Percentiles rank a stretch among this genome's conserved stretches.
Conservation (phyloP, 441 rosid genomes). For the Pelargonium myrrhifolium region DNA sequence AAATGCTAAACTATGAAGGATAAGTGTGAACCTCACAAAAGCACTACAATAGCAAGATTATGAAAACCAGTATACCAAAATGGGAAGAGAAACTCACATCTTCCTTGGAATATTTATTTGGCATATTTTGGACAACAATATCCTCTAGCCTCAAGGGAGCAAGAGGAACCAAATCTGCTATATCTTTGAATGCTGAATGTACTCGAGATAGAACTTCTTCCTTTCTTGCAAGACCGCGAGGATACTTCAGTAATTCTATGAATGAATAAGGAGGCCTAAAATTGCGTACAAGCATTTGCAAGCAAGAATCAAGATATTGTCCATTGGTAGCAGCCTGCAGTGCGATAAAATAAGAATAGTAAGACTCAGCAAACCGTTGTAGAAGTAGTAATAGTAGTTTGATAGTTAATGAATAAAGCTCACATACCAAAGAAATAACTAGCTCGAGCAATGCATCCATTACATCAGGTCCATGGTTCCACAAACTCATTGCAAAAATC, state of each 20-base stretch:
- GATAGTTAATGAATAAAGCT: conserved; percentile 4
- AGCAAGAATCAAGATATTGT: conserved; percentile 53
- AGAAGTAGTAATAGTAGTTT: conserved; percentile 1
- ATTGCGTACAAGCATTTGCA: conserved; percentile 62
- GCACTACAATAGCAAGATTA: neutral
- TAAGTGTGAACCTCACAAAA: neutral
- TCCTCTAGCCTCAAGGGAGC: conserved; percentile 50
- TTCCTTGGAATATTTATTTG: conserved; percentile 39
- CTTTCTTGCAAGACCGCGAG: conserved; percentile 43
- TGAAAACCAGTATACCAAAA: neutral
- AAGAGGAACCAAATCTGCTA: conserved; percentile 59
- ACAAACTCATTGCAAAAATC: conserved; percentile 68
- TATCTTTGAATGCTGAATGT: conserved; percentile 49
- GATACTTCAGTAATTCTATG: conserved; percentile 32
- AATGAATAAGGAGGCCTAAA: conserved; percentile 53
- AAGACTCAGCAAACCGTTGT: neutral
- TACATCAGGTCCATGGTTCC: conserved; percentile 60
- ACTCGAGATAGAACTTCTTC: conserved; percentile 56
- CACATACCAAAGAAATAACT: conserved; percentile 53
- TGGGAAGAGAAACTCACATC: conserved; percentile 35
- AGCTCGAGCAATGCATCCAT: conserved; percentile 66
- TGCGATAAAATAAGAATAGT: conserved; percentile 8
- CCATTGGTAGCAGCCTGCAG: conserved; percentile 66
- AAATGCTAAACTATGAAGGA: neutral
- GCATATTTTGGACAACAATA: conserved; percentile 48